Percentiles rank a stretch among this genome's conserved stretches.
These are phyloP conservation scores for Aspergillus sp. DNA, from an alignment of 2,329 filamentous ascomycete species.

Conservation along the genomic window DNA sequence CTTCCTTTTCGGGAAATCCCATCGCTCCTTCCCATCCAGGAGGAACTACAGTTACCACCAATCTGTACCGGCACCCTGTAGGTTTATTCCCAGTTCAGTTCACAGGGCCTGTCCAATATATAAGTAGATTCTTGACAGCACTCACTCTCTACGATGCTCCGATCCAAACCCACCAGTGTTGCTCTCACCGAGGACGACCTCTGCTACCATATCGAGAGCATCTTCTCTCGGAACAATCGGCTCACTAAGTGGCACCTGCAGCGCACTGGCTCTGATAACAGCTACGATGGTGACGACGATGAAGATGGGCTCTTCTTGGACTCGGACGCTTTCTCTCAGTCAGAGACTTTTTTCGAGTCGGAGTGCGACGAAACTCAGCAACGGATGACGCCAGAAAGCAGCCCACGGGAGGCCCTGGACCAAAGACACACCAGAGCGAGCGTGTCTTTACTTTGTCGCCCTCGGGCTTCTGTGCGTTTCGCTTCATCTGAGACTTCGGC, in stretches of 20 bases:
- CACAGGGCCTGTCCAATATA: background rate
- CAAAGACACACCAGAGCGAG: background rate
- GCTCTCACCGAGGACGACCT: conserved; percentile 34
- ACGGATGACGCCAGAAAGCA: background rate
- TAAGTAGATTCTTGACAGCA: background rate
- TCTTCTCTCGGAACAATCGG: conserved; percentile 17
- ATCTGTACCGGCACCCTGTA: background rate
- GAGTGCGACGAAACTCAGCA: conserved; percentile 2
- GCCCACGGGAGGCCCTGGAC: background rate
- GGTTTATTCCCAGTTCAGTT: background rate
- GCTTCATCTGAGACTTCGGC: background rate
- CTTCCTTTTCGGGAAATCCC: conserved; percentile 8
- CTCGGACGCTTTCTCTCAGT: conserved; percentile 2
- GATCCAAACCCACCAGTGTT: conserved; percentile 34
- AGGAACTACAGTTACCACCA: background rate
- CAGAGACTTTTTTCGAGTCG: conserved; percentile 1
- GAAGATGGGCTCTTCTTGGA: conserved; percentile 10
- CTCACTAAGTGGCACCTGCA: conserved; percentile 20
- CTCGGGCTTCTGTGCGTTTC: background rate
- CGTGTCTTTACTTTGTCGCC: background rate
- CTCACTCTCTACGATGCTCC: conserved; percentile 29
- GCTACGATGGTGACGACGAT: conserved; percentile 10
- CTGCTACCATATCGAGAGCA: conserved; percentile 28
- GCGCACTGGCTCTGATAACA: conserved; percentile 8
- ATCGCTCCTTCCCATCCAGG: conserved; percentile 3